These are phyloP conservation scores for Scolecobasidium constrictum DNA, from an alignment of 2,329 filamentous ascomycete genomes.

Conservation along the genomic window DNA sequence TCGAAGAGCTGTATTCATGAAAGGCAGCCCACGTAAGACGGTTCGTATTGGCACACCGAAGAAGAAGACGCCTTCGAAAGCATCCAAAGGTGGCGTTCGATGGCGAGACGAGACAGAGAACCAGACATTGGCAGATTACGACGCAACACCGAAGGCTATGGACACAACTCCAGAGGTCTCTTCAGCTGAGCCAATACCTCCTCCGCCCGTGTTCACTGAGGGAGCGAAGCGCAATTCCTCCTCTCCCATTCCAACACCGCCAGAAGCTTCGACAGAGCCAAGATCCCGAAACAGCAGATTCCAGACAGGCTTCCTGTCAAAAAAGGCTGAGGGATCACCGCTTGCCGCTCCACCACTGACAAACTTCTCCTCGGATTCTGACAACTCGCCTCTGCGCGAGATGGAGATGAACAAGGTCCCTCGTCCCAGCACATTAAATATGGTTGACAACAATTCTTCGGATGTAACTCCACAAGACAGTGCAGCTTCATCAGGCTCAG, in stretches of 20 bases:
- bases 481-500: conserved; percentile 28
- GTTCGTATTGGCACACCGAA: conserved; percentile 59
- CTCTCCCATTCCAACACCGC: conserved; percentile 46
- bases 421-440: conserved; percentile 40
- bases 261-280: conserved; percentile 48
- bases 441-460: conserved; percentile 33
- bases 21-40: conserved; percentile 69
- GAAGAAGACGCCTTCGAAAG: conserved; percentile 53
- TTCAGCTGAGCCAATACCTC: conserved; percentile 28
- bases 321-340: conserved; percentile 47
- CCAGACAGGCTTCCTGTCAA: conserved; percentile 76
- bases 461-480: conserved; percentile 18
- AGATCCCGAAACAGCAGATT: conserved; percentile 54
- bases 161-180: conserved; percentile 43
- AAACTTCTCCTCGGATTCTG: conserved; percentile 47
- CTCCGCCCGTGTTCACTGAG: conserved; percentile 33
- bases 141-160: conserved; percentile 72
- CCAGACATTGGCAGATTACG: conserved; percentile 78
- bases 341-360: conserved; percentile 43
- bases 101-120: conserved; percentile 90
- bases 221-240: conserved; percentile 24
- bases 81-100: conserved; percentile 62
- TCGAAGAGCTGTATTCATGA: conserved; percentile 47
- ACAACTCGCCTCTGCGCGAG: conserved; percentile 31
- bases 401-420: conserved; percentile 31